Percentiles rank a stretch among this genome's conserved stretches.
Evolutionary conservation across 2,329 filamentous ascomycete species (phyloP).

Genomic region (Aspergillus sp.): DNA sequence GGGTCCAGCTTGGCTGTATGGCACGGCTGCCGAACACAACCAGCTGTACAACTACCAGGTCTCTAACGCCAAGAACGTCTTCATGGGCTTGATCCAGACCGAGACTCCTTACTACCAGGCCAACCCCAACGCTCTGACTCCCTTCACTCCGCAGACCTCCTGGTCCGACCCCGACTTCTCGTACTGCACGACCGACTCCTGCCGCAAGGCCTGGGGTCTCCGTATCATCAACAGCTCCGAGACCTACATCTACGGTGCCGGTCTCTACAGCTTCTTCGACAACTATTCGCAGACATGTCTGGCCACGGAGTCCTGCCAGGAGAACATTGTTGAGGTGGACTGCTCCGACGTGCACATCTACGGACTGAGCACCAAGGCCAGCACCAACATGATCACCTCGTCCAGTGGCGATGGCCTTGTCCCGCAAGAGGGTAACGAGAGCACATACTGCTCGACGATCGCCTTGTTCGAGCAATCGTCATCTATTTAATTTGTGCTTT

Average conservation of each 20-base stretch:
- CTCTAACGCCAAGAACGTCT: constrained; percentile 73
- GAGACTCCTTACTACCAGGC: constrained; percentile 86
- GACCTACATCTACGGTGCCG: constrained; percentile 70
- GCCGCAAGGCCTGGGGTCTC: constrained; percentile 76
- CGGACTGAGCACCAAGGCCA: constrained; percentile 73
- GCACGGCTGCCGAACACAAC: constrained; percentile 65
- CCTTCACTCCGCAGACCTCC: constrained; percentile 37
- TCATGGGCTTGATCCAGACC: constrained; percentile 80
- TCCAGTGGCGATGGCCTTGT: constrained; percentile 38
- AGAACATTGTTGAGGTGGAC: constrained; percentile 74
- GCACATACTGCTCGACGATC: constrained; percentile 48
- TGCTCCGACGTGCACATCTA: constrained; percentile 64
- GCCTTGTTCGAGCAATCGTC: constrained; percentile 43
- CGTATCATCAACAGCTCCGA: constrained; percentile 68
- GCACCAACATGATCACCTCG: constrained; percentile 69
- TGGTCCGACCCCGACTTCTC: constrained; percentile 65
- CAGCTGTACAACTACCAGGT: constrained; percentile 80
- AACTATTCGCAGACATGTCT: constrained; percentile 76
- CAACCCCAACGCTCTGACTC: constrained; percentile 69
- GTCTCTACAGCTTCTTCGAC: constrained; percentile 80
- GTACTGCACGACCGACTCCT: constrained; percentile 57
- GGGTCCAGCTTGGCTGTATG: constrained; percentile 81
- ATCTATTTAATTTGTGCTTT: background rate
- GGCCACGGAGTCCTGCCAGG: constrained; percentile 68
- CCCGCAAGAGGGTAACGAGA: constrained; percentile 41